A percentile compares a stretch with the other conserved stretches of the same genome.
Conservation (phyloP, 768 basidiomycete species). For the Leccinum obscurum region DNA sequence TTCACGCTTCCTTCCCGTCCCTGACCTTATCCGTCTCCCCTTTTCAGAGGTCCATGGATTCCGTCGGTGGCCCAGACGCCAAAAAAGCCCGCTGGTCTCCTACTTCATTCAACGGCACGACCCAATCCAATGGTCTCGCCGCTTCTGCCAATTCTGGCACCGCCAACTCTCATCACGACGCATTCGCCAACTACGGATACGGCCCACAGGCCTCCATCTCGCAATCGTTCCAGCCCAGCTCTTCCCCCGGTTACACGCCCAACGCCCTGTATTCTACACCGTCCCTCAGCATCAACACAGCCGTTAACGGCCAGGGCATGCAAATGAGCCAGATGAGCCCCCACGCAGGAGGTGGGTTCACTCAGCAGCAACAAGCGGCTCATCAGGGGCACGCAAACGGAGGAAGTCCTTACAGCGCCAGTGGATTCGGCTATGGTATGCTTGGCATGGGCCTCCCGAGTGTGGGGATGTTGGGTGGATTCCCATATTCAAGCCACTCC, state of each 20-base stretch:
- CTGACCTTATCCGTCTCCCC: slow-evolving; percentile 1
- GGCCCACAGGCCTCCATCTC: slow-evolving; percentile 69
- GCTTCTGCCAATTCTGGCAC: slow-evolving; percentile 37
- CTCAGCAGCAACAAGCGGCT: slow-evolving; percentile 37
- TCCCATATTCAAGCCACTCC: slow-evolving; percentile 72
- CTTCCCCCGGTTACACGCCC: slow-evolving; percentile 48
- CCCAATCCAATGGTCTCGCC: slow-evolving; percentile 38
- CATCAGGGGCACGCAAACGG: slow-evolving; percentile 45
- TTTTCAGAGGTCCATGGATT: slow-evolving; percentile 80
- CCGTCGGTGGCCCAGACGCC: slow-evolving; percentile 76
- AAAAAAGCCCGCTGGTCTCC: slow-evolving; percentile 94
- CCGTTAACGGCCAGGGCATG: slow-evolving; percentile 43
- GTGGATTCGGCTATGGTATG: slow-evolving; percentile 65
- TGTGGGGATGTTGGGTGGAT: slow-evolving; percentile 70
- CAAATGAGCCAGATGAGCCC: slow-evolving; percentile 67
- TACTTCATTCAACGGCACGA: slow-evolving; percentile 44
- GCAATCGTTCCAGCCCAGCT: slow-evolving; percentile 50
- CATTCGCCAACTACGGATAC: slow-evolving; percentile 87
- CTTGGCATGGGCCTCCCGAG: slow-evolving; percentile 77
- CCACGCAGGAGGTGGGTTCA: slow-evolving; percentile 56
- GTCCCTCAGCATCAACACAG: slow-evolving; percentile 65
- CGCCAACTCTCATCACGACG: slow-evolving; percentile 52
- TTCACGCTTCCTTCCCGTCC: not conserved
- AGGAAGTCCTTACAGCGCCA: slow-evolving; percentile 53
- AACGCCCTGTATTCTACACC: slow-evolving; percentile 75